Conservation (phyloP, 1,284 basidiomycete species). For the Leccinum subrobustum region DNA sequence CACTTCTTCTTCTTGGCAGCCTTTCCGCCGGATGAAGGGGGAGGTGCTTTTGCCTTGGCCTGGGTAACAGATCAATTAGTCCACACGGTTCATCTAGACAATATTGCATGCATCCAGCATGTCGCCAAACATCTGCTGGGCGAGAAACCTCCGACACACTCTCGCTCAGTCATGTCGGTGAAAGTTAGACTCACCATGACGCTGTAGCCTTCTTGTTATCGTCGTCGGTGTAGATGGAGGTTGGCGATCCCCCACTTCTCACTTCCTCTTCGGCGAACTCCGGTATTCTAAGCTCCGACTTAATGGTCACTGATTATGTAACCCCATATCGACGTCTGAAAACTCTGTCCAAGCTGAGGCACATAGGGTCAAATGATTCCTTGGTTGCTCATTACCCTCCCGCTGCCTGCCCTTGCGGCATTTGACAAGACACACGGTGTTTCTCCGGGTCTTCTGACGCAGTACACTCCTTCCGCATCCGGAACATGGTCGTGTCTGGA, state of each 20-base stretch:
- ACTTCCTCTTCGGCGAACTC: conserved; percentile 18
- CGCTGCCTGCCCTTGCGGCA: conserved; percentile 38
- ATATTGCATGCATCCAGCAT: conserved; percentile 21
- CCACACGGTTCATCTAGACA: conserved; percentile 16
- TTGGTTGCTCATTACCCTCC: conserved; percentile 43
- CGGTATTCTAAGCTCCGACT: conserved; percentile 25
- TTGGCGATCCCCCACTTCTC: neutral
- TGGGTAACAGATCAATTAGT: conserved; percentile 32
- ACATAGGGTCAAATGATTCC: conserved; percentile 38
- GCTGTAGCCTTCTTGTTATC: conserved; percentile 22
- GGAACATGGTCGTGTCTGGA: conserved; percentile 70
- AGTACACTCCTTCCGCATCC: conserved; percentile 47
- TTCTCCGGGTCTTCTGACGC: conserved; percentile 42
- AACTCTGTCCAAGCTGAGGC: neutral
- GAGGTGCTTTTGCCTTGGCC: conserved; percentile 70
- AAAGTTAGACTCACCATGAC: conserved; percentile 33
- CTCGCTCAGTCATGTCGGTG: neutral
- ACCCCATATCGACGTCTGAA: conserved; percentile 2
- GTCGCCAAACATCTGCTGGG: conserved; percentile 1
- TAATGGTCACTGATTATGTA: conserved; percentile 22
- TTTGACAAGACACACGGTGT: conserved; percentile 52
- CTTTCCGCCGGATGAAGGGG: conserved; percentile 73
- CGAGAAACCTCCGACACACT: neutral
- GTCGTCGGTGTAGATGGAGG: conserved; percentile 25
- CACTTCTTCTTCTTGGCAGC: conserved; percentile 99